These are phyloP conservation scores for Amphirosellinia nigrospora DNA, from an alignment of 495 filamentous ascomycete genomes.

Conservation along the genomic window DNA sequence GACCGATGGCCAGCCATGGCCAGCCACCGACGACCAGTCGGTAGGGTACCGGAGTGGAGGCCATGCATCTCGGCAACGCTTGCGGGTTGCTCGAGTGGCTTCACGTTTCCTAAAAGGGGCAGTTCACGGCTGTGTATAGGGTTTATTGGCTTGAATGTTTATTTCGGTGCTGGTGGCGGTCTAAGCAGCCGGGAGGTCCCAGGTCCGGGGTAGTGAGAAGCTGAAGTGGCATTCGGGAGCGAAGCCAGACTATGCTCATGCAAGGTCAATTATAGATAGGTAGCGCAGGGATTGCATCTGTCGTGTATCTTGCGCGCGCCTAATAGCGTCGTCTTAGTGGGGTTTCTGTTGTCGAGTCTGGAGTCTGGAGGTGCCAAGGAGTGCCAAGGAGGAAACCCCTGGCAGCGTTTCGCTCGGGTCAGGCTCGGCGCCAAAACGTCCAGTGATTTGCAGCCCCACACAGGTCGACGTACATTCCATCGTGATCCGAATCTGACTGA, in stretches of 20 bases:
- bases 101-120: slow-evolving; percentile 16
- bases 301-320: slow-evolving; percentile 20
- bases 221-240: neutral
- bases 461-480: neutral
- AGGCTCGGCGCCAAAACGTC: slow-evolving; percentile 20
- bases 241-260: neutral
- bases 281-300: neutral
- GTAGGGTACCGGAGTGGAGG: slow-evolving; percentile 26
- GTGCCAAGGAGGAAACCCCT: no score
- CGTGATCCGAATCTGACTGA: slow-evolving; percentile 7
- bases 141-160: slow-evolving; percentile 18
- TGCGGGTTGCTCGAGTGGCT: slow-evolving; percentile 1
- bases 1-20: slow-evolving; percentile 16
- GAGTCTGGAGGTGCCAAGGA: neutral
- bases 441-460: slow-evolving; percentile 6
- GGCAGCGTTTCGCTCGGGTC: slow-evolving; percentile 6
- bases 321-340: neutral
- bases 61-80: slow-evolving; percentile 14
- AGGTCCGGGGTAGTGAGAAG: slow-evolving; percentile 4
- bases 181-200: neutral
- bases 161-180: slow-evolving; percentile 12
- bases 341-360: neutral
- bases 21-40: slow-evolving; percentile 25
- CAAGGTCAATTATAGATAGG: slow-evolving; percentile 18
- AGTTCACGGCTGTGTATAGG: slow-evolving; percentile 1